Percentiles rank a stretch among this genome's conserved stretches.
phyloP scores from a whole-genome alignment of 2,329 filamentous ascomycete species.

The Neopestalotiopsis rosae region DNA sequence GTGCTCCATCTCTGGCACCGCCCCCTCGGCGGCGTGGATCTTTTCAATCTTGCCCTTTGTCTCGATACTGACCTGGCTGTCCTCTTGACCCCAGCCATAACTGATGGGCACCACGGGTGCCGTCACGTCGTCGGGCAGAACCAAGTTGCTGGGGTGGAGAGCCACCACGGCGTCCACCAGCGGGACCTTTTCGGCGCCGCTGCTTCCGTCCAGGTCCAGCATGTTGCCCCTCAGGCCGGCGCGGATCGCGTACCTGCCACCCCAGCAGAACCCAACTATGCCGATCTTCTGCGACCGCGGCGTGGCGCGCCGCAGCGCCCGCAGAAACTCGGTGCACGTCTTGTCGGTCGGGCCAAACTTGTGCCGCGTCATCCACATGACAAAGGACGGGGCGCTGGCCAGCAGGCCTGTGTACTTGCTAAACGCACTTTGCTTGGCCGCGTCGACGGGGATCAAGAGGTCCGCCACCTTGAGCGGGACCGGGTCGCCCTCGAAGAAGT shows the following conservation, averaged over 20 bases:
- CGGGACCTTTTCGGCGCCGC: slow-evolving; percentile 25
- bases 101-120: slow-evolving; percentile 34
- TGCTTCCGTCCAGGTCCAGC: slow-evolving; percentile 36
- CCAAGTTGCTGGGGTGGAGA: slow-evolving; percentile 47
- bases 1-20: slow-evolving; percentile 36
- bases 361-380: slow-evolving; percentile 40
- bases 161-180: slow-evolving; percentile 50
- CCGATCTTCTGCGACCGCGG: slow-evolving; percentile 42
- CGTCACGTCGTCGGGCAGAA: slow-evolving; percentile 44
- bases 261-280: slow-evolving; percentile 60
- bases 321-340: slow-evolving; percentile 40
- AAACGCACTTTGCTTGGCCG: slow-evolving; percentile 15
- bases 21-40: slow-evolving; percentile 30
- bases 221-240: slow-evolving; percentile 35
- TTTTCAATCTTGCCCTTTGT: slow-evolving; percentile 36
- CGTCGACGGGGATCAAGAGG: slow-evolving; percentile 14
- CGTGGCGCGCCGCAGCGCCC: slow-evolving; percentile 34
- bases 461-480: slow-evolving; percentile 32
- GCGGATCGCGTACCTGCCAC: slow-evolving; percentile 47
- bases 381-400: slow-evolving; percentile 34
- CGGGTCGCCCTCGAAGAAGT: slow-evolving; percentile 54
- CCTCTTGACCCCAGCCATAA: slow-evolving; percentile 38
- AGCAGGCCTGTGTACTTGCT: slow-evolving; percentile 45
- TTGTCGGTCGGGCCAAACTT: slow-evolving; percentile 36
- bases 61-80: slow-evolving; percentile 34